Evolutionary conservation across 352 stramenopile genomes (phyloP), one percentile per base, ranked within the genome.

Genomic region (Phytophthora cryptogea): DNA sequence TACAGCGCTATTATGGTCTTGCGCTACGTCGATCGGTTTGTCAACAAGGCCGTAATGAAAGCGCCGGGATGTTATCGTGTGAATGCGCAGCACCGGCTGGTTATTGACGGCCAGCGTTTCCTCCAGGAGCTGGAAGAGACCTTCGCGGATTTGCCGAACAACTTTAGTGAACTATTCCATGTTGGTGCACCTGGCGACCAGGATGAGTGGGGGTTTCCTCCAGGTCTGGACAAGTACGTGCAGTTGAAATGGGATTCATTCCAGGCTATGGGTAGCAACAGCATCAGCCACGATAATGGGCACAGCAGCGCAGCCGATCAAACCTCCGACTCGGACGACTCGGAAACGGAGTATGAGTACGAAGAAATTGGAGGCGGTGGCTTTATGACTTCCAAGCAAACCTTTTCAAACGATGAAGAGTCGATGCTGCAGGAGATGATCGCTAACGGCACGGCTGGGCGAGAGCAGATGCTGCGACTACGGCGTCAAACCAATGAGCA

Each of bases 241-340:
- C 83, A 92, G 72, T 60, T 92, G 53, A 92, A 92, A 59, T 92
- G 83, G 83, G 68, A 83, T 7, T 89, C 80, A 23, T 92, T 92
- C 64, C 83, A 87, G 43, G 45, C 54, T 7, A 48, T 61, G 41
- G 35, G 36, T 10, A 65, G 50, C 16, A 61, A 16, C 32, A 59
- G 31, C 8, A 57, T 63, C 5, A 70, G 27, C 8, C 59, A 50
- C 31, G 56, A 56, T 10, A 69, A 36, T 36, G 59, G 59, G 27
- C 50, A 54, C 31, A 66, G 32, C 13, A 63, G 55, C 8, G 56
- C 41, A 8, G 63, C 43, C 6, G 59, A 58, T 27, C 72, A 66
- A 31, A 71, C 63, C 8, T 80, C 75, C 2, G 76, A 78, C 26
- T 86, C 79, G 17, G 70, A 83, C 17, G 73, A 84, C 40, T 87